Conservation (phyloP, 345 rosid species). For the Gossypium australe region DNA sequence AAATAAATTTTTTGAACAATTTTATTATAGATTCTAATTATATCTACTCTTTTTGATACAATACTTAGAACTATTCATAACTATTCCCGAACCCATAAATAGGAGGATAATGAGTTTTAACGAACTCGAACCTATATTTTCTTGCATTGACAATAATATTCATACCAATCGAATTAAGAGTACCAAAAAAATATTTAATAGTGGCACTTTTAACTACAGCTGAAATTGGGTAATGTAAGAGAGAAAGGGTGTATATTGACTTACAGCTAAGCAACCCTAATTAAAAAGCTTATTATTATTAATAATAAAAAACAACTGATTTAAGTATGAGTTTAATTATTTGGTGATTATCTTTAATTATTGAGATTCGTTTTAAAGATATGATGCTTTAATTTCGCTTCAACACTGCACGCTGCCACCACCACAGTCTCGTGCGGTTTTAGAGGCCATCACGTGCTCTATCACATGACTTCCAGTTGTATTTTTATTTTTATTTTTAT, state of each 20-base stretch:
- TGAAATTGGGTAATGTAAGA: background rate
- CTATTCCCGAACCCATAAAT: too few species aligned
- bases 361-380: slow-evolving; percentile 22
- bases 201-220: slow-evolving; percentile 3
- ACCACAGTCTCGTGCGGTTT: background rate
- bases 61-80: too few species aligned
- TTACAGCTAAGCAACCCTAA: background rate
- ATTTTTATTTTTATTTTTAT: background rate
- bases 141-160: accelerated
- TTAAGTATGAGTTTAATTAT: slow-evolving; percentile 8
- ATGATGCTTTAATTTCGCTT: background rate
- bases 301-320: too few species aligned
- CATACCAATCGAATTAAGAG: accelerated
- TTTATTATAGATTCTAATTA: too few species aligned
- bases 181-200: too few species aligned
- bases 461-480: background rate
- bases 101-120: too few species aligned
- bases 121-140: too few species aligned
- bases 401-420: background rate
- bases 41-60: too few species aligned
- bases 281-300: too few species aligned
- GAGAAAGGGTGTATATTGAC: background rate
- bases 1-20: too few species aligned
- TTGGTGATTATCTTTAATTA: slow-evolving; percentile 12
- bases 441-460: background rate